Base-by-base conservation (phyloP, 2,329 filamentous ascomycete genomes). In the Lizonia empirigonia region DNA sequence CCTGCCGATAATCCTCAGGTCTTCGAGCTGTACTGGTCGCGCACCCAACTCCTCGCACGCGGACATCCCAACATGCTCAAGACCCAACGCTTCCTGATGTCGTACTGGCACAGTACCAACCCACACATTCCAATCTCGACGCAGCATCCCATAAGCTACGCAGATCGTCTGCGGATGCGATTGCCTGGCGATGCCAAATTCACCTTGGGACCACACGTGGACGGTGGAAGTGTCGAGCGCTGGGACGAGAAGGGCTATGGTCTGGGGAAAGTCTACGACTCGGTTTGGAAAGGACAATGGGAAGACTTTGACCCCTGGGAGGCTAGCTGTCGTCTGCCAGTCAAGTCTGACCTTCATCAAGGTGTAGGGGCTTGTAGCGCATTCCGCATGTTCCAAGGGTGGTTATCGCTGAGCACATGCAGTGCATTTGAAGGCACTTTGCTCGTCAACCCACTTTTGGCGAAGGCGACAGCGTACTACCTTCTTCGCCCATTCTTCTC, bases 351-450 rank as follows among this genome's bases (percentile, higher is more conserved):
- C 71, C 75, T 92, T 26, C 94, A 97, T 69, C 81, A 90, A 41
- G 90, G 91, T 0, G 81, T 91, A 0, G 91, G 92, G 0, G 86
- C 89, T 1, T 96, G 90, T 74, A 87, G 82, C 36, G 90, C 91
- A 78, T 91, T 96, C 74, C 83, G 93, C 30, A 88, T 91, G 81
- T 93, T 90, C 71, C 92, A 97, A 74, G 92, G 91, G 15, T 97
- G 92, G 92, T 73, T 97, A 44, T 84, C 83, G 53, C 87, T 97
- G 81, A 91, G 87, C 50, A 76, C 78, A n/a, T 87, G 85, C 0
- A 85, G 80, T 0, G 89, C 90, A 0, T 80, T 80, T 5, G 86
- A 96, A 74, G 92, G 92, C 1, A 94, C 91, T 0, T 74, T 97
- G 44, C 80, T 90, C 34, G 88, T 96, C 2, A 92, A 92, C 63